Evolutionary conservation across 495 filamentous ascomycete genomes (phyloP).

Genomic region (Aspergillus diversus): DNA sequence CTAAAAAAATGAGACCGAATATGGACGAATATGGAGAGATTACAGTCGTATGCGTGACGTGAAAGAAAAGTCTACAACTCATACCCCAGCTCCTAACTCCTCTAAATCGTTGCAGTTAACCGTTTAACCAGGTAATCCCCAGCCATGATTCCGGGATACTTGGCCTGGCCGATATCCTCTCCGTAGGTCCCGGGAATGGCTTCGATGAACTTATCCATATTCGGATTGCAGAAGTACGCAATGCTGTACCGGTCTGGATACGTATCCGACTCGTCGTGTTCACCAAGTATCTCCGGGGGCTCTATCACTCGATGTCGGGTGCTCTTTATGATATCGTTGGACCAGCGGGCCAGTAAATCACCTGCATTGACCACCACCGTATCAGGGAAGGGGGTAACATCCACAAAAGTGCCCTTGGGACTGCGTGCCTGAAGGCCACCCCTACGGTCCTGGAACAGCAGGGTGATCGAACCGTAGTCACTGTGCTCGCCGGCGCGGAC

Average conservation of each 20-base stretch:
- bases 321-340: constrained; percentile 84
- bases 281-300: constrained; percentile 55
- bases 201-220: constrained; percentile 77
- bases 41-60: background rate
- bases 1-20: constrained; percentile 10
- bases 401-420: constrained; percentile 76
- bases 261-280: constrained; percentile 28
- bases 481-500: constrained; percentile 86
- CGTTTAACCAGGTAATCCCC: constrained; percentile 84
- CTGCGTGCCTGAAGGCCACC: constrained; percentile 86
- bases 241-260: constrained; percentile 56
- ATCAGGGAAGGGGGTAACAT: constrained; percentile 79
- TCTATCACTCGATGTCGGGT: constrained; percentile 91
- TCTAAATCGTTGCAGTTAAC: constrained; percentile 64
- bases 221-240: constrained; percentile 90
- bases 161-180: constrained; percentile 58
- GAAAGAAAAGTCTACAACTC: background rate
- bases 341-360: constrained; percentile 86
- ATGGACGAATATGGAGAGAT: background rate
- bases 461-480: constrained; percentile 86
- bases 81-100: no score
- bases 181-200: constrained; percentile 85
- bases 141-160: constrained; percentile 77
- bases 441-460: constrained; percentile 84
- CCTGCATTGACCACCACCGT: constrained; percentile 93